Conservation (phyloP, 2,329 filamentous ascomycete species). For the Colletotrichum scovillei region DNA sequence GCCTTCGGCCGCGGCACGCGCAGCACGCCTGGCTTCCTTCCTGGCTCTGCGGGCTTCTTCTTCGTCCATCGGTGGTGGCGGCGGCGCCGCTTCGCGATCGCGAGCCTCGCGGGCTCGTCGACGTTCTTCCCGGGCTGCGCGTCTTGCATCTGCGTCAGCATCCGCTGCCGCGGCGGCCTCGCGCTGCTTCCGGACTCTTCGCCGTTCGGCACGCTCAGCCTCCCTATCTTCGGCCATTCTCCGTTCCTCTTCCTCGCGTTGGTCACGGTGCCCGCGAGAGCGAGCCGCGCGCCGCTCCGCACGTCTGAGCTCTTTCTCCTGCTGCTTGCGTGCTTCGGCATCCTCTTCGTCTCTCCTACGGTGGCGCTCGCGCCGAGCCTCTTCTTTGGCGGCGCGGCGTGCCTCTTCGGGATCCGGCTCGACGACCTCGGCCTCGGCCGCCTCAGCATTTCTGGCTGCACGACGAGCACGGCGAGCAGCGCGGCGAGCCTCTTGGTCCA, state of each 20-base stretch:
- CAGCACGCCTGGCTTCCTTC: constrained; percentile 62
- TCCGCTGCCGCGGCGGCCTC: constrained; percentile 57
- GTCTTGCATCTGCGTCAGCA: constrained; percentile 60
- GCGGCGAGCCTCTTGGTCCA: constrained; percentile 70
- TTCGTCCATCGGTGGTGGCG: constrained; percentile 51
- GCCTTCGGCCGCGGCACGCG: constrained; percentile 43
- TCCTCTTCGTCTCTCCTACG: constrained; percentile 66
- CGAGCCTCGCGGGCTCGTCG: constrained; percentile 56
- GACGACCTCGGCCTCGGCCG: constrained; percentile 49
- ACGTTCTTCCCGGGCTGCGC: constrained; percentile 58
- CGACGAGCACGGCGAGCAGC: constrained; percentile 71
- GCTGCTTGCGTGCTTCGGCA: constrained; percentile 62
- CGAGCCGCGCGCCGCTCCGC: constrained; percentile 64
- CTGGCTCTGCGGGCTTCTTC: constrained; percentile 65
- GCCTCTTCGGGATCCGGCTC: constrained; percentile 67
- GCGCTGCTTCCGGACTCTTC: constrained; percentile 60
- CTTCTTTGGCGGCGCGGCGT: constrained; percentile 66
- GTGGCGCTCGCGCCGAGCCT: constrained; percentile 65
- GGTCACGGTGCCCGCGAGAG: constrained; percentile 21
- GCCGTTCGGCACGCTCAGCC: constrained; percentile 61
- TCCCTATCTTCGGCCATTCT: constrained; percentile 61
- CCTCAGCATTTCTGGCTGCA: constrained; percentile 57
- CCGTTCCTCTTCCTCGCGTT: constrained; percentile 61
- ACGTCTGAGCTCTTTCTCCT: constrained; percentile 69
- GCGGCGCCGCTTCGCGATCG: constrained; percentile 41